Evolutionary conservation across 768 basidiomycete genomes (phyloP).

Genomic region (Dictyophora rubrovolvata): DNA sequence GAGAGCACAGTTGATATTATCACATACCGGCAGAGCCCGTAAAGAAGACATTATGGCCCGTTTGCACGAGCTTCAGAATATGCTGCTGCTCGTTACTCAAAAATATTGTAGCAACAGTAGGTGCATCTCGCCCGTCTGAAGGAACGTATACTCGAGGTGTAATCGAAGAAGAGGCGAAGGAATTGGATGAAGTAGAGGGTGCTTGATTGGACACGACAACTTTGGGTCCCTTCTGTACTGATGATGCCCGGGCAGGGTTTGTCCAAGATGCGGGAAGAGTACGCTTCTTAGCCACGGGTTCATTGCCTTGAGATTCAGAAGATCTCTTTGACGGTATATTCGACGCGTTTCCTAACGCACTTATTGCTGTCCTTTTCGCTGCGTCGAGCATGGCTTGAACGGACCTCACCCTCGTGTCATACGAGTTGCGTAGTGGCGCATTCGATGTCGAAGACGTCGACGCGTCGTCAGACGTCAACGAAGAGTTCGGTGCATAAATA

Average conservation of each 20-base stretch:
- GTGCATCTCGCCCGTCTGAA: conserved; percentile 14
- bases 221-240: not conserved
- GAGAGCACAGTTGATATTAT: not conserved
- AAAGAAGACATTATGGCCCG: conserved; percentile 78
- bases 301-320: conserved; percentile 4
- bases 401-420: conserved; percentile 37
- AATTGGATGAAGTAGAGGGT: not conserved
- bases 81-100: conserved; percentile 82
- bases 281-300: conserved; percentile 14
- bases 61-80: conserved; percentile 68
- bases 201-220: conserved; percentile 5
- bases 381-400: conserved; percentile 48
- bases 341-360: conserved; percentile 18
- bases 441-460: not conserved
- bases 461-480: conserved; percentile 13
- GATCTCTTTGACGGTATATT: conserved; percentile 29
- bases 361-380: conserved; percentile 10
- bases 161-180: conserved; percentile 9
- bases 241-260: conserved; percentile 17
- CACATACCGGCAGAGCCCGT: conserved; percentile 90
- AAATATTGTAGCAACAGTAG: conserved; percentile 34
- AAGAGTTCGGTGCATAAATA: conserved; percentile 2
- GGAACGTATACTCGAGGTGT: conserved; percentile 19
- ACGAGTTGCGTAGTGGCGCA: conserved; percentile 11
- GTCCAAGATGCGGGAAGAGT: conserved; percentile 17